These are phyloP conservation scores for Perilla frutescens DNA, from an alignment of 257 asterid species.

Conservation along the genomic window DNA sequence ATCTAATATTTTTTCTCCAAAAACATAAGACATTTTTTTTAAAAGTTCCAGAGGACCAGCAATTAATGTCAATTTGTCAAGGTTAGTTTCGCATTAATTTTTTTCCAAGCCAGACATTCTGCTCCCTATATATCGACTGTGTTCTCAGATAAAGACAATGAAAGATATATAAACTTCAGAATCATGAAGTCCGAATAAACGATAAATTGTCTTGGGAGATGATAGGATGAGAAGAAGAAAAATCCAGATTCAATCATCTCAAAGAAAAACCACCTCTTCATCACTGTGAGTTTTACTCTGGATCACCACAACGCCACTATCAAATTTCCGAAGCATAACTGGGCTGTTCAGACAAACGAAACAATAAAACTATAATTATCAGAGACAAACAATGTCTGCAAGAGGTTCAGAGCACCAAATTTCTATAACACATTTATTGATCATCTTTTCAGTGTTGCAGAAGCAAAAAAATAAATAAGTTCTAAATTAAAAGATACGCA, in stretches of 20 bases:
- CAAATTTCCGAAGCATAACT: slow-evolving; percentile 93
- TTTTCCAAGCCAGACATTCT: background rate
- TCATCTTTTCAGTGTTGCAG: slow-evolving; percentile 24
- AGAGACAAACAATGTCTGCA: background rate
- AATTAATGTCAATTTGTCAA: background rate
- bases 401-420: slow-evolving; percentile 28
- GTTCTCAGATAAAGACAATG: background rate
- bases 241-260: slow-evolving; percentile 1
- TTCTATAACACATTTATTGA: slow-evolving; percentile 2
- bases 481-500: slow-evolving; percentile 48
- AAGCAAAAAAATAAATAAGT: slow-evolving; percentile 26
- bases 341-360: slow-evolving; percentile 54
- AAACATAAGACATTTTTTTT: no score
- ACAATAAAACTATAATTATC: slow-evolving; percentile 18
- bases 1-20: no score
- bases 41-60: background rate
- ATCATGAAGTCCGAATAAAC: slow-evolving; percentile 14
- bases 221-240: background rate
- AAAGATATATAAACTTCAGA: background rate
- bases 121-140: background rate
- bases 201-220: slow-evolving; percentile 20
- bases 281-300: slow-evolving; percentile 91
- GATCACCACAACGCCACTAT: slow-evolving; percentile 96
- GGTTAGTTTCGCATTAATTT: background rate
- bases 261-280: slow-evolving; percentile 65